These are phyloP conservation scores for Candida broadrunensis DNA, from an alignment of 805 yeast genomes.

Conservation along the genomic window DNA sequence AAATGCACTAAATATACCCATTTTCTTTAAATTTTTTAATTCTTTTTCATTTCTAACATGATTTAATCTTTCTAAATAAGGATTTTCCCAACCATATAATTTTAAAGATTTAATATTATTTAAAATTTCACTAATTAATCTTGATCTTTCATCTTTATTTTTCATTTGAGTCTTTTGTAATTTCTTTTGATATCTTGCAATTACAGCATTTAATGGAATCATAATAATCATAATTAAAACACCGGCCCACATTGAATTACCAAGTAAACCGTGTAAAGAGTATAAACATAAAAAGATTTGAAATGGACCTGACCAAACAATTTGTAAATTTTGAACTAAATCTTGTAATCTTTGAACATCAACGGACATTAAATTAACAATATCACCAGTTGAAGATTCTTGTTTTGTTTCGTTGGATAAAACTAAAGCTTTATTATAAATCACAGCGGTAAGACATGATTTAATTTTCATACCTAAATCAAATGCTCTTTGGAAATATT, in stretches of 20 bases:
- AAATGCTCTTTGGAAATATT: constrained; percentile 71
- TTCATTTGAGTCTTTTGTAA: constrained; percentile 86
- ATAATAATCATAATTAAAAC: constrained; percentile 72
- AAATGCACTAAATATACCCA: constrained; percentile 70
- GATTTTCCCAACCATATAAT: constrained; percentile 93
- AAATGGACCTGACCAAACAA: constrained; percentile 92
- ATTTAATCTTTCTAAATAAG: constrained; percentile 70
- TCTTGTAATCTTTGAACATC: constrained; percentile 89
- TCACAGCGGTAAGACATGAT: constrained; percentile 62
- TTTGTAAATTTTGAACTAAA: constrained; percentile 70
- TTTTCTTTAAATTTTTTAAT: constrained; percentile 66
- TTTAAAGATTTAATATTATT: constrained; percentile 91
- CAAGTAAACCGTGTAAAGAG: constrained; percentile 70
- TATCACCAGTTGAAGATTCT: constrained; percentile 81
- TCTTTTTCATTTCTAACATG: constrained; percentile 87
- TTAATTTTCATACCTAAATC: constrained; percentile 76
- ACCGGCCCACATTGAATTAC: constrained; percentile 96
- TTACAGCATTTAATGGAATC: constrained; percentile 73
- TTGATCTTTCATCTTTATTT: constrained; percentile 87
- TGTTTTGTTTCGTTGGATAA: constrained; percentile 71
- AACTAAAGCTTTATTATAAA: constrained; percentile 66
- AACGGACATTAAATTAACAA: constrained; percentile 91
- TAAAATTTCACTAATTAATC: constrained; percentile 82
- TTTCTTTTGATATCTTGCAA: constrained; percentile 65
- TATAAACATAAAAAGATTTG: constrained; percentile 75